A percentile compares a stretch with the other conserved stretches of the same genome.
Conservation (phyloP, 371 early-diverging fungal genomes). For the Mucor saturninus region DNA sequence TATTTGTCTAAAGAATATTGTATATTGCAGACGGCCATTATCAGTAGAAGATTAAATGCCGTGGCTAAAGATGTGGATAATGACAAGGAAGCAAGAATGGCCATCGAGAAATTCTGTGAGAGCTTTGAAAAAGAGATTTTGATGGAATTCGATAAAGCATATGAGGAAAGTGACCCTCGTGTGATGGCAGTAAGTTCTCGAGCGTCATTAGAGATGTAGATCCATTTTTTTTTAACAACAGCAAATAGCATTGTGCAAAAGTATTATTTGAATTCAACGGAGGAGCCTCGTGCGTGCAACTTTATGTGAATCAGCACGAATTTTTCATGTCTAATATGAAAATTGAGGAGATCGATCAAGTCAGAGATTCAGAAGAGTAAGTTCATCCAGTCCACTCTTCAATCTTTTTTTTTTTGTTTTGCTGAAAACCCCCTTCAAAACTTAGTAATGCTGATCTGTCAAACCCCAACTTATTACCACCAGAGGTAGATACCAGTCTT, state of each 20-base stretch:
- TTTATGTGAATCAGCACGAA: slow-evolving; percentile 95
- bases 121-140: slow-evolving; percentile 88
- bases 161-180: slow-evolving; percentile 67
- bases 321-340: slow-evolving; percentile 89
- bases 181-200: slow-evolving; percentile 65
- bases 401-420: not conserved
- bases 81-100: slow-evolving; percentile 71
- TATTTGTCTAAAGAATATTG: not conserved
- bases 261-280: slow-evolving; percentile 94
- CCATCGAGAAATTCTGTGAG: slow-evolving; percentile 93
- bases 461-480: slow-evolving; percentile 59
- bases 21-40: slow-evolving; percentile 77
- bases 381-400: slow-evolving; percentile 2
- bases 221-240: not conserved
- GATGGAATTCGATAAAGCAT: slow-evolving; percentile 86
- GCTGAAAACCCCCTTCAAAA: too few species aligned
- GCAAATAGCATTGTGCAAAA: slow-evolving; percentile 77
- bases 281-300: slow-evolving; percentile 91
- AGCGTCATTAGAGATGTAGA: not conserved
- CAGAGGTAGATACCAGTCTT: slow-evolving; percentile 78
- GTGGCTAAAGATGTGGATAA: slow-evolving; percentile 91
- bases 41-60: slow-evolving; percentile 82
- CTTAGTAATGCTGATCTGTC: slow-evolving; percentile 43
- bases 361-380: slow-evolving; percentile 52
- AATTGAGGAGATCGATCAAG: slow-evolving; percentile 61